A percentile compares a stretch with the other conserved stretches of the same genome.
Evolutionary conservation across 768 basidiomycete genomes (phyloP).

Genomic region (Harrya chromipes): DNA sequence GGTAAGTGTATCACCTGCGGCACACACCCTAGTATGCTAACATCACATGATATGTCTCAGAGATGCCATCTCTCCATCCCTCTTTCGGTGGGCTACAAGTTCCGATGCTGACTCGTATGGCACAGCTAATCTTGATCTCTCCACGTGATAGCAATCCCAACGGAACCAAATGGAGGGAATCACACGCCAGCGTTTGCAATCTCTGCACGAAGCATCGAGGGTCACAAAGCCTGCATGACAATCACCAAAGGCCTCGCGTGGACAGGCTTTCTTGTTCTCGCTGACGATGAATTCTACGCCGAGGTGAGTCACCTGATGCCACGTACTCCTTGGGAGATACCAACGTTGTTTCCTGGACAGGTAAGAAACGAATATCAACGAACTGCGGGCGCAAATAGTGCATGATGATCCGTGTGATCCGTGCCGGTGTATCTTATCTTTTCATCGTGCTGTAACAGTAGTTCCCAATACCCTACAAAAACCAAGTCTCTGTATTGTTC

Average conservation of each 20-base stretch:
- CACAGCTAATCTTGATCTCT: conserved; percentile 17
- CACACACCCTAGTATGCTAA: conserved; percentile 11
- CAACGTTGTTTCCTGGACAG: conserved; percentile 9
- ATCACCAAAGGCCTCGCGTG: conserved; percentile 61
- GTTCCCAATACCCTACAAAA: conserved; percentile 10
- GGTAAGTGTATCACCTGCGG: conserved; percentile 38
- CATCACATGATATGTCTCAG: conserved; percentile 31
- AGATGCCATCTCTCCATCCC: conserved; percentile 62
- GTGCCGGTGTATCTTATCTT: not conserved
- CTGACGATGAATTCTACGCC: conserved; percentile 53
- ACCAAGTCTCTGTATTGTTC: conserved; percentile 7
- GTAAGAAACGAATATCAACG: conserved; percentile 24
- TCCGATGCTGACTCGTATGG: too few relatives aligned
- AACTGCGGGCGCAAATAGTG: conserved; percentile 2
- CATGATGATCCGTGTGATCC: conserved; percentile 1
- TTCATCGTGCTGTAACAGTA: conserved; percentile 16
- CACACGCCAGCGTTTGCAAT: conserved; percentile 67
- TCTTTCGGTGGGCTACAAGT: conserved; percentile 44
- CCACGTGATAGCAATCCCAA: conserved; percentile 58
- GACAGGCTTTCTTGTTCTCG: conserved; percentile 57
- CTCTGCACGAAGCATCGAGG: conserved; percentile 56
- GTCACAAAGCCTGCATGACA: conserved; percentile 57
- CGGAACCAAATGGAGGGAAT: conserved; percentile 65
- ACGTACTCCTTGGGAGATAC: not conserved
- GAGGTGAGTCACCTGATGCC: conserved; percentile 37